A percentile compares a stretch with the other conserved stretches of the same genome.
Evolutionary conservation across 2,329 filamentous ascomycete species (phyloP).

Genomic region (Aquanectria penicillioides): DNA sequence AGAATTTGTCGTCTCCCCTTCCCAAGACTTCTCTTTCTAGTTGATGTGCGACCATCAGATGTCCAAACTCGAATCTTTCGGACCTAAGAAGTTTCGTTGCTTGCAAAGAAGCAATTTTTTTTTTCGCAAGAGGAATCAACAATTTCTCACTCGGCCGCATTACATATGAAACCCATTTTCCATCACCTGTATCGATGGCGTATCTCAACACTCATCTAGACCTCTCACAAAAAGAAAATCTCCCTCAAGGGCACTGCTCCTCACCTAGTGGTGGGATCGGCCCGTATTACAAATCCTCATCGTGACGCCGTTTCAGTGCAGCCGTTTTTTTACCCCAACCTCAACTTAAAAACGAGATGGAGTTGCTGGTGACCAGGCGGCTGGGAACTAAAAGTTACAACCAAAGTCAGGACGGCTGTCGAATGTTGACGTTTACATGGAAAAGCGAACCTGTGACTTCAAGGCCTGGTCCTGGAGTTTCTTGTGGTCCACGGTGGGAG

Average conservation of each 20-base stretch:
- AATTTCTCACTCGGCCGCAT: neutral
- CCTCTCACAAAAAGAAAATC: too few species aligned
- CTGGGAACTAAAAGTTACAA: neutral
- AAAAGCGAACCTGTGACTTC: conserved; percentile 41
- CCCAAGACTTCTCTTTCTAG: neutral
- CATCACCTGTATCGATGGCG: neutral
- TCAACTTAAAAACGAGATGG: neutral
- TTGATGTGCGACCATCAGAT: neutral
- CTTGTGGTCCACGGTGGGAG: conserved; percentile 31
- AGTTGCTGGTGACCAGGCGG: neutral
- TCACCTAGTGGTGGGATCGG: neutral
- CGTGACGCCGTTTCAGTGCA: neutral
- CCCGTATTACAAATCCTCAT: neutral
- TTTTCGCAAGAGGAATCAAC: neutral
- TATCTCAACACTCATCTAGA: neutral
- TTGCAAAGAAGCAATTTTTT: neutral
- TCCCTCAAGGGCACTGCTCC: neutral
- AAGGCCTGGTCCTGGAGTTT: conserved; percentile 43
- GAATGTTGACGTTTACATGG: conserved; percentile 29
- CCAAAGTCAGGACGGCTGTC: neutral
- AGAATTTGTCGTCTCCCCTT: neutral
- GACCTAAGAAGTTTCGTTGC: neutral
- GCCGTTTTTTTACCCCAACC: too few species aligned
- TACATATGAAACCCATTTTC: neutral
- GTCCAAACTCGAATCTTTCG: neutral